Conservation (phyloP, 202 grass and related monocot genomes). For the Dendrocalamus latiflorus region DNA sequence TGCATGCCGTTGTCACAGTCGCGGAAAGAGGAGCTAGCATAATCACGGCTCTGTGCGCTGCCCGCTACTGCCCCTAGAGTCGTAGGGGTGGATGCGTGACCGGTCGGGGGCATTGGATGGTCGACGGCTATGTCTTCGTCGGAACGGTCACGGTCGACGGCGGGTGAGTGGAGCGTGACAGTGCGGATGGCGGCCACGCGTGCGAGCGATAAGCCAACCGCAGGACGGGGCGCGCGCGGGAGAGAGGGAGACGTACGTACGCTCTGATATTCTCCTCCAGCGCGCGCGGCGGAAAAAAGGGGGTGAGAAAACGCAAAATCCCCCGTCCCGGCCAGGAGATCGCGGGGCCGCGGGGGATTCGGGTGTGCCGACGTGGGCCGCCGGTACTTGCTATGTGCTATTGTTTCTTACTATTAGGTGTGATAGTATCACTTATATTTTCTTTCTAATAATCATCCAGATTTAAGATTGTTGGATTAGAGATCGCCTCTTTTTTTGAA, state of each 20-base stretch:
- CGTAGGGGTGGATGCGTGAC: neutral
- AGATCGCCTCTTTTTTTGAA: too few relatives aligned
- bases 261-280: conserved; percentile 19
- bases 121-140: conserved; percentile 29
- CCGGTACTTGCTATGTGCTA: too few relatives aligned
- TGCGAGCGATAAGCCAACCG: conserved; percentile 45
- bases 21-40: neutral
- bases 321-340: too few relatives aligned
- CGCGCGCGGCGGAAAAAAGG: too few relatives aligned
- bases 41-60: neutral
- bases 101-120: too few relatives aligned
- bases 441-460: too few relatives aligned
- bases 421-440: too few relatives aligned
- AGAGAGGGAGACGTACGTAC: neutral
- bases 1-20: neutral
- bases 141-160: conserved; percentile 33
- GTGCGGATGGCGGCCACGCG: conserved; percentile 18
- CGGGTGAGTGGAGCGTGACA: conserved; percentile 34
- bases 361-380: too few relatives aligned
- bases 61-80: neutral
- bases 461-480: too few relatives aligned
- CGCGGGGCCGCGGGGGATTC: too few relatives aligned
- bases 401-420: too few relatives aligned
- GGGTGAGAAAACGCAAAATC: too few relatives aligned
- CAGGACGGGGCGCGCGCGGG: neutral